Evolutionary conservation across 2,329 filamentous ascomycete species (phyloP), one percentile per base, ranked within the genome.

Genomic region (Hortaea werneckii): DNA sequence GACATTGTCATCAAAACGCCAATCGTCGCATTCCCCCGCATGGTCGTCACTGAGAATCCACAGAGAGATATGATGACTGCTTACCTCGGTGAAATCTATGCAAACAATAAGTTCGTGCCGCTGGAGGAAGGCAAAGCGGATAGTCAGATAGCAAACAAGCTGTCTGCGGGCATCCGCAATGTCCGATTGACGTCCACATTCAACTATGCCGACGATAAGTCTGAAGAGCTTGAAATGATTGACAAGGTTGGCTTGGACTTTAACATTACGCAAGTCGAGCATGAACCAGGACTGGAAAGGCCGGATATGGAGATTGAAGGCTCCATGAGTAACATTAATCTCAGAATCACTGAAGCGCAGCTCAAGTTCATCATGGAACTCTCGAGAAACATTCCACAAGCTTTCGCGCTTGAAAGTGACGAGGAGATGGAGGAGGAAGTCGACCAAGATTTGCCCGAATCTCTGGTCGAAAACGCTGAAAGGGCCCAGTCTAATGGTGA

Each of bases 61-160:
- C 78, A 81, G 49, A 79, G 87, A 44, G 92, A 99, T 63, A 75
- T 88, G 5, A 71, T 98, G 46, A 96, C 88, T 0, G 92, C 90
- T 0, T 94, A 96, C 58, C 71, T 99, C 2, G 92, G 92, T 67
- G 94, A 98, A 63, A 95, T 99, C 26, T 98, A 96, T 61, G 89
- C 87, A 0, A 88, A 89, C 65, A 98, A 98, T 65, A 85, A 83
- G 52, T 98, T 99, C 60, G 79, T 83, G 0, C 84, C 86, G 0
- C 69, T 96, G 3, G 85, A 94, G 51, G 87, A 94, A 48, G 81
- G 80, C 0, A 73, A 85, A 55, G 69, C 80, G 29, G 42, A 37
- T 8, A 77, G 85, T 0, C 78, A 83, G 3, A 81, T 86, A 48
- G 87, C 87, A 29, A 98, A 95, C 74, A 88, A 94, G 62, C 77